Base-by-base conservation (phyloP, 2,329 filamentous ascomycete species). In the Monilinia fructicola region DNA sequence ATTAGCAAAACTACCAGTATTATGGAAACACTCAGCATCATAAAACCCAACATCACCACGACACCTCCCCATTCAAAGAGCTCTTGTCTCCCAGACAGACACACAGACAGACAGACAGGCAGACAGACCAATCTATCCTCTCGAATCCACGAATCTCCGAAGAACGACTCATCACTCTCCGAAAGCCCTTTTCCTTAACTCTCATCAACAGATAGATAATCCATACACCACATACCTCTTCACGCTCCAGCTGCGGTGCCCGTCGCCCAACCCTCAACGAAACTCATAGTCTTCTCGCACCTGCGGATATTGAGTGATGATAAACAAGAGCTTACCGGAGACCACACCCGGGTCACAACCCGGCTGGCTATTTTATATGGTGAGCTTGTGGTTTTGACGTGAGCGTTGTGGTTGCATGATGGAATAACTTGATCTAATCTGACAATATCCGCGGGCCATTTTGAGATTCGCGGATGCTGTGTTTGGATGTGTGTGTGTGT, bases 251-350 rank as follows among this genome's bases (percentile, higher is more conserved):
- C n/a, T n/a, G n/a, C n/a, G 42, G n/a, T 26, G 40, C 46, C 40
- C 7, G 38, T 21, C 31, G 4, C 12, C 3, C 26, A 59, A 44
- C 40, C 40, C 23, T 56, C 44, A 12, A 21, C 12, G 14, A 50
- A n/a, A n/a, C n/a, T n/a, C n/a, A n/a, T 16, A 53, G 14, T 23
- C 18, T 31, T 54, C 23, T 9, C 10, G 4, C 21, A 48, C 6
- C 6, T n/a, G 21, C 12, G 23, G 14, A 54, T 35, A n/a, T 64
- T 70, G 65, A 66, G 53, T 71, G 69, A 70, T 71, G 69, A 71
- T 71, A 67, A 53, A 67, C 67, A 71, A 70, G 68, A 70, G 69
- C 69, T 68, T 65, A 56, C 68, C 65, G 62, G 67, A 71, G 62
- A 69, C 50, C 66, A 65, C 46, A 63, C 9, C 28, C 52, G 69